phyloP scores from a whole-genome alignment of 768 basidiomycete genomes.

The Termitomyces eurrhizus region DNA sequence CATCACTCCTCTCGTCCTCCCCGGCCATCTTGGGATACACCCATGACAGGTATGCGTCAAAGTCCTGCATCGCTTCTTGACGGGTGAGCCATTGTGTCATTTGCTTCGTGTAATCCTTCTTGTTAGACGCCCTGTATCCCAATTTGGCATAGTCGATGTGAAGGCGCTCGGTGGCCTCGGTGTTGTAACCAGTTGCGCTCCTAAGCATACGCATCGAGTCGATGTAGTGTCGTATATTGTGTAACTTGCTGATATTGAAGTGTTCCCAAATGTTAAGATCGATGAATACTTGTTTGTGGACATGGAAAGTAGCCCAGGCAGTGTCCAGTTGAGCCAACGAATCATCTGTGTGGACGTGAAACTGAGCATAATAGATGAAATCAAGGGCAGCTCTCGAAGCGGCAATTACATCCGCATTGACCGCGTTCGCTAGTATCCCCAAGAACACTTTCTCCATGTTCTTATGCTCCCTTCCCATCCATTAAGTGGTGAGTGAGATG shows the following conservation, averaged over 20 bases:
- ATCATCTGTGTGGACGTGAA: not conserved
- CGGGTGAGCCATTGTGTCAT: conserved; percentile 35
- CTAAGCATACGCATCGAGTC: conserved; percentile 21
- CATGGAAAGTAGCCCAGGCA: not conserved
- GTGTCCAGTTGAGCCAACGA: not conserved
- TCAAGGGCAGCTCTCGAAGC: not conserved
- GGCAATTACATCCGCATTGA: not conserved
- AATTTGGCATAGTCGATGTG: not conserved
- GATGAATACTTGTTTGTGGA: not conserved
- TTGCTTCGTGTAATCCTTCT: conserved; percentile 26
- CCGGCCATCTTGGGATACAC: too few relatives aligned
- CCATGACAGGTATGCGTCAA: too few relatives aligned
- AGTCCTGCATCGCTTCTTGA: conserved; percentile 27
- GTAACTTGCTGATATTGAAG: not conserved
- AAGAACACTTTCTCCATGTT: not conserved
- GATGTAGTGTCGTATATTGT: not conserved
- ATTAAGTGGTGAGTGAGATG: not conserved
- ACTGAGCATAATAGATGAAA: not conserved
- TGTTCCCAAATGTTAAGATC: not conserved
- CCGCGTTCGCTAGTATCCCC: not conserved
- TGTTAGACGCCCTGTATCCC: conserved; percentile 26
- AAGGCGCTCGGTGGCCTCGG: conserved; percentile 28
- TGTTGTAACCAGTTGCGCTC: conserved; percentile 28
- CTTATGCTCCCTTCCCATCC: not conserved
- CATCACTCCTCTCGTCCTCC: too few relatives aligned